Evolutionary conservation across 106 monocot species (phyloP), one percentile per base, ranked within the genome.

Genomic region (Platanthera zijinensis): DNA sequence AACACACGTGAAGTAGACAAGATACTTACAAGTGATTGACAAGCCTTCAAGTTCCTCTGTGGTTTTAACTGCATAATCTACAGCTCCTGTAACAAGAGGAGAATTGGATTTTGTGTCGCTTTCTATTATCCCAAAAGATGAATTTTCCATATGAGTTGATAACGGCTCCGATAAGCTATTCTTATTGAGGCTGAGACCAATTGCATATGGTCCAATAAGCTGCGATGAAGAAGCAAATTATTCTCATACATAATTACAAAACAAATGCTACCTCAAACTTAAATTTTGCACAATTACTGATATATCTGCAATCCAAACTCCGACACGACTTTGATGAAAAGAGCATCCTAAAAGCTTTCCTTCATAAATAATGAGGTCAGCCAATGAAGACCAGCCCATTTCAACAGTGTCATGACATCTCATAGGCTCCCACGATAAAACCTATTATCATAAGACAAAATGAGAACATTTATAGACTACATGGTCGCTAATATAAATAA

Each of bases 281-380:
- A 2, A 69, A 50, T 49, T 67, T 30, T 17, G 48, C 49, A 64
- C 64, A 78, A 10, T 72, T 77, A 96, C 96, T 57, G 90, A 87
- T 64, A 91, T 85, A 83, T 96, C 96, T 66, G 87, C 87, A 78
- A 90, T 75, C 96, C 96, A 96, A 64, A 89, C 76, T 81, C 80
- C 90, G 84, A 93, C 89, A 74, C 82, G 77, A 75, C 80, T 85
- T 73, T 87, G 87, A 81, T 83, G 81, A 57, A 83, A 87, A 71
- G 92, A 93, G 77, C 92, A 93, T 50, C 92, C 93, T 74, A 96
- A 78, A 64, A 96, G 89, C 76, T 96, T 93, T 76, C 90, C 93
- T 80, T 96, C 93, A 86, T 87, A 83, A 51, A 96, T 83, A 84
- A 84, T 82, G 9, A 96, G 85, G 76, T 96, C 96, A 76, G 84